Evolutionary conservation across 768 basidiomycete species (phyloP), one percentile per base, ranked within the genome.

Genomic region (Termitomyces sp.): DNA sequence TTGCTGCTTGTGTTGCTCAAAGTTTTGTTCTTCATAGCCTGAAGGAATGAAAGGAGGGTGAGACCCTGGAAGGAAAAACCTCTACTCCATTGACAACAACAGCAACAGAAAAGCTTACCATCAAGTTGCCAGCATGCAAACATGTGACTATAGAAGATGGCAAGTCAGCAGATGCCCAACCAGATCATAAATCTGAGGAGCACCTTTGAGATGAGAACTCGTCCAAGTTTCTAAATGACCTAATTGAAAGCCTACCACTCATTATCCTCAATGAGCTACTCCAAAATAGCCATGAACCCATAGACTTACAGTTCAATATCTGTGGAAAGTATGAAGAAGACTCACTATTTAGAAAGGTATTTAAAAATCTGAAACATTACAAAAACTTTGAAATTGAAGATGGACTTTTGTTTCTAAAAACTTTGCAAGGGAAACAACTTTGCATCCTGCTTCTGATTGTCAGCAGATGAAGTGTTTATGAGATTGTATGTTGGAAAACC

Each of bases 351-450:
- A 30, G 32, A 3, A 20, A 13, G 5, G n/a, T 3, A 4, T 53
- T 3, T 18, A 53, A 0, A 42, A 30, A 2, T 39, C 26, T 0
- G 42, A 30, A 5, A 10, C 24, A 20, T n/a, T 42, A 40, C n/a
- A 53, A 42, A 9, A 42, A 53, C 9, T 30, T 39, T 10, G 10
- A 27, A 5, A 2, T 42, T 13, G 1, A 53, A 13, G n/a, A 53
- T 2, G 13, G 13, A 9, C 2, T 53, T 7, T 4, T 53, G 0
- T 14, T 18, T 3, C 13, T 32, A 2, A 53, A 42, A 16, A 6
- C n/a, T 0, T 3, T 5, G 0, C 16, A 42, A 4, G n/a, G 26
- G 0, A 30, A 30, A 2, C 18, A 4, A 1, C 6, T 53, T 2
- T 53, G 52, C 2, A 53, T 53, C 2, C 27, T 18, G 1, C 6